Evolutionary conservation across 129 eudicot genomes (phyloP), one percentile per base, ranked within the genome.

Genomic region (Erigeron canadensis): DNA sequence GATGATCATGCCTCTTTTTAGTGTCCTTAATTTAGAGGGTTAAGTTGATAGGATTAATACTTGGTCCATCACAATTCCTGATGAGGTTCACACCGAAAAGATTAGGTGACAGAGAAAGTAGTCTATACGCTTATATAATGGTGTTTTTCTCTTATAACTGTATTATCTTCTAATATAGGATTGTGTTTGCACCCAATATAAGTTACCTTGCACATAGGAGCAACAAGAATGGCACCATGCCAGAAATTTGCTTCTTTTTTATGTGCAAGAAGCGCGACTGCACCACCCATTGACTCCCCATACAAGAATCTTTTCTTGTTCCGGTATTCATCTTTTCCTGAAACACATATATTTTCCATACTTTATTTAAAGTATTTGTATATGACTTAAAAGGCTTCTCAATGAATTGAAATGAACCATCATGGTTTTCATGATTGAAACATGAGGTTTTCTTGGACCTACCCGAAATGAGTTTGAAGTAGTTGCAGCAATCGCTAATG

Each of bases 241-340:
- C 97, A 90, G 77, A 90, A 95, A 59, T 70, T 19, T 9, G 95
- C 86, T 77, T 95, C 89, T 67, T 81, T 94, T 75, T 66, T 90
- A 85, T 87, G 97, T 50, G 74, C 81, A 48, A 95, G 84, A 59
- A 95, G 85, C 34, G 97, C 91, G 40, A 95, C 96, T 51, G 97
- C 98, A 54, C 97, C 98, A 56, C 98, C 98, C 98, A 94, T 94
- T 13, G 98, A 94, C 70, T 94, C 98, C 37, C 98, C 98, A 51
- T 94, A 94, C 53, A 94, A 69, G 60, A 90, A 94, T 80, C 90
- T 87, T 69, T 54, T 84, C 62, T 89, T 89, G 6, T 73, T 83
- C 71, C 45, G 77, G 61, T 95, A 90, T 69, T 90, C 97, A 34
- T 79, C 81, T 60, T 77, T 78, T n/a, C 70, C 97, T 90, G 86